phyloP scores from a whole-genome alignment of 495 filamentous ascomycete species.

The Aspergillus wentii region DNA sequence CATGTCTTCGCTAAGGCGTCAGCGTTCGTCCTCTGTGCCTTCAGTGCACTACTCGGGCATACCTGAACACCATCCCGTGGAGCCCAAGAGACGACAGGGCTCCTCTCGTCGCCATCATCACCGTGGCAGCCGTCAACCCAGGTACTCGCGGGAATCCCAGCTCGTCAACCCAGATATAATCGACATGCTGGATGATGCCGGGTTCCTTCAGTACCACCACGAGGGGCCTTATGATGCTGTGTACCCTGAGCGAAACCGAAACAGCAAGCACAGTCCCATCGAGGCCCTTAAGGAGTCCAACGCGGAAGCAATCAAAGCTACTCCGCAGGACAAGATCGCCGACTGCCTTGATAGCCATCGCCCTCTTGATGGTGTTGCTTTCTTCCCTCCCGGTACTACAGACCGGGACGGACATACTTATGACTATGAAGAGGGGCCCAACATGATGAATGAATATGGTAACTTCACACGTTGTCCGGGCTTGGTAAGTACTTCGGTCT shows the following conservation, averaged over 20 bases:
- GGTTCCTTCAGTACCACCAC: constrained; percentile 70
- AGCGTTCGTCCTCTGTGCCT: constrained; percentile 27
- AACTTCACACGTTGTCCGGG: constrained; percentile 34
- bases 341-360: constrained; percentile 72
- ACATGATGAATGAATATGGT: constrained; percentile 69
- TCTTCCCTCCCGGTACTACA: constrained; percentile 63
- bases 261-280: constrained; percentile 59
- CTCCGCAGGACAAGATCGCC: constrained; percentile 70
- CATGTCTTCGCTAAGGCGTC: constrained; percentile 13
- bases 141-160: constrained; percentile 54
- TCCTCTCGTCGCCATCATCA: constrained; percentile 11
- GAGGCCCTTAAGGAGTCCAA: constrained; percentile 73
- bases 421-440: constrained; percentile 78
- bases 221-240: constrained; percentile 90
- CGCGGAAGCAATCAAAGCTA: constrained; percentile 73
- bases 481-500: constrained; percentile 17
- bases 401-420: constrained; percentile 66
- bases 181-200: constrained; percentile 68
- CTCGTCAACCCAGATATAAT: constrained; percentile 72
- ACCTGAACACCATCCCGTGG: constrained; percentile 28
- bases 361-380: constrained; percentile 79
- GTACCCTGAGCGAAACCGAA: constrained; percentile 63
- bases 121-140: constrained; percentile 13
- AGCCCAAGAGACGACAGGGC: constrained; percentile 22
- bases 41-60: constrained; percentile 22